Conservation (phyloP, 108 stramenopile genomes). For the Cyclotella sp. region DNA sequence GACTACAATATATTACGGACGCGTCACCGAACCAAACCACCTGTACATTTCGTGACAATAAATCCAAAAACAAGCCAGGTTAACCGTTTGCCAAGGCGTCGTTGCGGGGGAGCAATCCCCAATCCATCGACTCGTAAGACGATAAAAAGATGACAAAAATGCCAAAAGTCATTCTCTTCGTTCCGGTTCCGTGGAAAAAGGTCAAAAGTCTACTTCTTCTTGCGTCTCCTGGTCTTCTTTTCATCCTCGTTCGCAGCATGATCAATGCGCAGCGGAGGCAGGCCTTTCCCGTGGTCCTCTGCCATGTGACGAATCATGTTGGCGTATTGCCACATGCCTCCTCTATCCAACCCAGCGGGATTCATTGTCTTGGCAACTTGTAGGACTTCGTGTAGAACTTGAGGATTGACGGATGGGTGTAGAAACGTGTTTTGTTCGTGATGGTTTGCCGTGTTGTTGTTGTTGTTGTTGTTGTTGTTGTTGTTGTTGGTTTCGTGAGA, state of each 20-base stretch:
- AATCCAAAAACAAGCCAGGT: too few relatives aligned
- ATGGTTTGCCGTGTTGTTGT: conserved; percentile 9
- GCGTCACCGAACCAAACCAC: too few relatives aligned
- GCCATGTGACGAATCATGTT: conserved; percentile 34
- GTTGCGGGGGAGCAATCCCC: too few relatives aligned
- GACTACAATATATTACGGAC: too few relatives aligned
- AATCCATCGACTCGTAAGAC: too few relatives aligned
- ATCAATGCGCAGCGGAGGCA: conserved; percentile 40
- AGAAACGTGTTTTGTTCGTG: conserved; percentile 19
- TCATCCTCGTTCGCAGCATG: conserved; percentile 9
- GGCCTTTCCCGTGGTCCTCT: conserved; percentile 6
- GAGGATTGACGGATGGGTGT: conserved; percentile 46
- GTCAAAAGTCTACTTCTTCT: neutral
- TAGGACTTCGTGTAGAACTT: conserved; percentile 35
- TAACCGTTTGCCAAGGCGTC: too few relatives aligned
- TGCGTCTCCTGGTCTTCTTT: neutral
- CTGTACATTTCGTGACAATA: too few relatives aligned
- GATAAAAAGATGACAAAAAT: too few relatives aligned
- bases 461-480: neutral
- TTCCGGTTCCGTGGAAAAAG: too few relatives aligned
- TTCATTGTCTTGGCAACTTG: conserved; percentile 39
- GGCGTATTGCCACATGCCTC: conserved; percentile 54
- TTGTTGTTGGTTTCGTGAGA: neutral
- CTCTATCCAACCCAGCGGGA: conserved; percentile 45
- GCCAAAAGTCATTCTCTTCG: too few relatives aligned